These are phyloP conservation scores for Hibiscus trionum DNA, from an alignment of 345 rosid species.

Conservation along the genomic window DNA sequence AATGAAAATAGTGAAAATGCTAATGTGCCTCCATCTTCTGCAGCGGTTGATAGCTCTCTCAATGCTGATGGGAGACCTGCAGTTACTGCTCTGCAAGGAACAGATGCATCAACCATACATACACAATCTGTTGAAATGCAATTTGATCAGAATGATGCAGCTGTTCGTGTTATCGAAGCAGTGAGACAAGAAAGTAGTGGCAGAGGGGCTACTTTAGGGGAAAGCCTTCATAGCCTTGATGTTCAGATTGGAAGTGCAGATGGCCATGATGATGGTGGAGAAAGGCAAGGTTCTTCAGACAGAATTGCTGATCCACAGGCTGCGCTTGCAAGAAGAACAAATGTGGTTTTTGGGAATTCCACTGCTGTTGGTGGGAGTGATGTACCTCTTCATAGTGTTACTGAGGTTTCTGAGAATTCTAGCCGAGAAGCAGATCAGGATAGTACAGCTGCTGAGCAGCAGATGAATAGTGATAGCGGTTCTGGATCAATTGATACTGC, in stretches of 20 bases:
- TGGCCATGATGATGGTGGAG: conserved; percentile 88
- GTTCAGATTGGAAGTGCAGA: conserved; percentile 99
- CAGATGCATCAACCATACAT: conserved; percentile 28
- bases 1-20: conserved; percentile 36
- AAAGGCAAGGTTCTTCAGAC: conserved; percentile 71
- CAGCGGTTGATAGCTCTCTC: conserved; percentile 35
- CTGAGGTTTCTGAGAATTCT: conserved; percentile 91
- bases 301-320: conserved; percentile 50
- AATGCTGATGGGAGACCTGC: conserved; percentile 33
- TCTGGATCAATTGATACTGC: conserved; percentile 93
- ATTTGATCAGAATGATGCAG: conserved; percentile 76
- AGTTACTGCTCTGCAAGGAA: conserved; percentile 33
- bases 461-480: conserved; percentile 44
- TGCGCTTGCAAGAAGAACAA: conserved; percentile 62
- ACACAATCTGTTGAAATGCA: conserved; percentile 82
- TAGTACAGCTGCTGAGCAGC: conserved; percentile 56
- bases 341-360: conserved; percentile 46
- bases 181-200: conserved; percentile 97
- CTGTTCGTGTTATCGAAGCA: conserved; percentile 85
- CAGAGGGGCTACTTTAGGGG: conserved; percentile 93
- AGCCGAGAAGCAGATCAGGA: conserved; percentile 83
- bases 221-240: conserved; percentile 93
- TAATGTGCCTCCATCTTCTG: conserved; percentile 34
- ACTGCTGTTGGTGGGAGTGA: conserved; percentile 57
- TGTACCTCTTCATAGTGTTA: conserved; percentile 77